phyloP scores from a whole-genome alignment of 345 rosid species.

The Bruguiera sexangula region DNA sequence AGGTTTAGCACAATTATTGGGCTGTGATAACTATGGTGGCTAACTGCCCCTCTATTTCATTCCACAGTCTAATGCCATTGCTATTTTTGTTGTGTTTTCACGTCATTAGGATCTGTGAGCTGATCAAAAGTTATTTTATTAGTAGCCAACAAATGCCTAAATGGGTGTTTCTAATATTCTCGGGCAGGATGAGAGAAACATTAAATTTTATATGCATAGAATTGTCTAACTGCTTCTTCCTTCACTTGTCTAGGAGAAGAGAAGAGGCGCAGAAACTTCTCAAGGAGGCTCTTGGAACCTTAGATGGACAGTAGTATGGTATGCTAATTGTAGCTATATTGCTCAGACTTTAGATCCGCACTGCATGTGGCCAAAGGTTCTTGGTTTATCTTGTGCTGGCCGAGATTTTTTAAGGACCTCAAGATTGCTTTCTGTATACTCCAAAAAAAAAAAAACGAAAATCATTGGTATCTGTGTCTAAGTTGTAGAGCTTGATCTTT shows the following conservation, averaged over 20 bases:
- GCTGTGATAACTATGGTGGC: too few relatives aligned
- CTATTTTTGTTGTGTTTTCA: background rate
- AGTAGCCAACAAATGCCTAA: background rate
- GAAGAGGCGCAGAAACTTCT: constrained; percentile 75
- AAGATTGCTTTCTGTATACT: too few relatives aligned
- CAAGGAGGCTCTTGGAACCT: constrained; percentile 66
- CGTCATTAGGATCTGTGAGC: background rate
- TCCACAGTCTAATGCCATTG: too few relatives aligned
- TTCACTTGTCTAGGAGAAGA: constrained; percentile 56
- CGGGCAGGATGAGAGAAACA: background rate
- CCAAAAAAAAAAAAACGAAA: too few relatives aligned
- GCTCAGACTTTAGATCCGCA: background rate
- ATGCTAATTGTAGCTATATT: background rate
- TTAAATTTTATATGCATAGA: background rate
- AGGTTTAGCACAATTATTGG: too few relatives aligned
- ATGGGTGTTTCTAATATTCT: background rate
- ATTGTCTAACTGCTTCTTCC: constrained; percentile 5
- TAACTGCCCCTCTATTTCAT: too few relatives aligned
- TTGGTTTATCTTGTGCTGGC: background rate
- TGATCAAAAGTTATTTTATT: background rate
- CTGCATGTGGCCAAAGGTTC: background rate
- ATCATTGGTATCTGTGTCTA: too few relatives aligned
- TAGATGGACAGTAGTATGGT: constrained; percentile 43
- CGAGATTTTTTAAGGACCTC: background rate
- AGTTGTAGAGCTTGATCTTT: too few relatives aligned